Conservation (phyloP, 2,329 filamentous ascomycete genomes). For the Stromatinia cepivora region DNA sequence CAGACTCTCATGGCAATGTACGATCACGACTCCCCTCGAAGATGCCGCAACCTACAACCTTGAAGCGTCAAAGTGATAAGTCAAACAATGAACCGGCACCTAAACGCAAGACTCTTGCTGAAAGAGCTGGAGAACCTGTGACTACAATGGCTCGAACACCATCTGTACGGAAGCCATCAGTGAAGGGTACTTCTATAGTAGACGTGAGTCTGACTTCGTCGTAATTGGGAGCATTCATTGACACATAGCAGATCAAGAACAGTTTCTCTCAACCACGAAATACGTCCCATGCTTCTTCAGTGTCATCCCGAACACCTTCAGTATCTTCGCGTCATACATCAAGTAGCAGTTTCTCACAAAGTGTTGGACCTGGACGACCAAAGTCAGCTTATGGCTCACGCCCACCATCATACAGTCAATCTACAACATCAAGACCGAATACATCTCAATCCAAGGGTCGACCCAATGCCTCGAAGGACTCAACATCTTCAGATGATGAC, state of each 20-base stretch:
- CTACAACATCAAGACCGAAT: constrained; percentile 49
- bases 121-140: constrained; percentile 55
- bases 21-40: constrained; percentile 49
- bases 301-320: constrained; percentile 45
- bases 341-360: constrained; percentile 55
- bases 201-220: constrained; percentile 29
- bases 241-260: constrained; percentile 14
- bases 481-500: constrained; percentile 41
- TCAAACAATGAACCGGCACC: constrained; percentile 51
- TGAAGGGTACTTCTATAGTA: constrained; percentile 36
- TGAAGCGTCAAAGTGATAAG: constrained; percentile 51
- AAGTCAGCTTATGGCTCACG: constrained; percentile 44
- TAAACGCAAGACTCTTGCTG: constrained; percentile 60
- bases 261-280: constrained; percentile 26
- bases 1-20: constrained; percentile 61
- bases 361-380: constrained; percentile 56
- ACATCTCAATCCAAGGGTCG: constrained; percentile 44
- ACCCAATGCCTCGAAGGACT: constrained; percentile 46
- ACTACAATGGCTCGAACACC: constrained; percentile 44
- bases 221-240: background rate
- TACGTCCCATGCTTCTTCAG: constrained; percentile 44
- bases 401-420: constrained; percentile 51
- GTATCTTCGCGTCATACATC: constrained; percentile 47
- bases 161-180: constrained; percentile 45
- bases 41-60: constrained; percentile 44